phyloP scores from a whole-genome alignment of 2,329 filamentous ascomycete genomes.

The Monilinia fructigena region DNA sequence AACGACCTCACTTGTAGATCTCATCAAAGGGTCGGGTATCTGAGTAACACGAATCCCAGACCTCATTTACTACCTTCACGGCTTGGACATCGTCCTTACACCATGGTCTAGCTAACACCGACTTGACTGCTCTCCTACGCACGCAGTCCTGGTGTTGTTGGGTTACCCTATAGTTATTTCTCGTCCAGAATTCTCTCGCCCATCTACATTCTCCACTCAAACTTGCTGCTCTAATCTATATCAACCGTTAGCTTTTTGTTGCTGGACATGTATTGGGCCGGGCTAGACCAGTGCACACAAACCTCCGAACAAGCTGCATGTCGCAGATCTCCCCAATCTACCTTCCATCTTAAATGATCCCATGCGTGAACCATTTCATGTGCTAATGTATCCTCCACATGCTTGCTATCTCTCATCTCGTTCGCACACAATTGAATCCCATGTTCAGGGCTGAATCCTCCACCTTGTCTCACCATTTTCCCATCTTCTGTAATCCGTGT shows the following conservation, averaged over 20 bases:
- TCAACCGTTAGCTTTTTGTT: constrained; percentile 28
- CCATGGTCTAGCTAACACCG: constrained; percentile 72
- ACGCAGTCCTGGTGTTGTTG: constrained; percentile 95
- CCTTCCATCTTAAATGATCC: constrained; percentile 88
- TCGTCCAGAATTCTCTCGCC: constrained; percentile 77
- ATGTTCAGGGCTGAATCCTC: constrained; percentile 82
- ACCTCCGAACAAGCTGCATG: constrained; percentile 96
- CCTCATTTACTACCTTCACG: constrained; percentile 84
- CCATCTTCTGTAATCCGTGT: constrained; percentile 48
- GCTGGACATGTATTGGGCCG: background rate
- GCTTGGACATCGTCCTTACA: constrained; percentile 88
- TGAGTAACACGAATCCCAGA: constrained; percentile 96
- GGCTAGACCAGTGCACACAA: constrained; percentile 34
- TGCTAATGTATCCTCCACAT: constrained; percentile 88
- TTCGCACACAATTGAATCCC: constrained; percentile 94
- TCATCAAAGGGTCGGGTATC: constrained; percentile 97
- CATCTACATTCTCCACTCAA: constrained; percentile 93
- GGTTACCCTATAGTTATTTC: constrained; percentile 83
- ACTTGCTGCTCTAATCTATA: constrained; percentile 85
- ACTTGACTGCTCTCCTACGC: constrained; percentile 73
- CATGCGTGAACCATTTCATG: constrained; percentile 99
- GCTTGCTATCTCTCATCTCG: constrained; percentile 73
- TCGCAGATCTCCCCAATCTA: constrained; percentile 76
- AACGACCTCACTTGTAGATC: constrained; percentile 69
- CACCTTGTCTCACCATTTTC: constrained; percentile 63